Base-by-base conservation (phyloP, 2,329 filamentous ascomycete genomes). In the Ophiocordyceps polyrhachis-furcata region DNA sequence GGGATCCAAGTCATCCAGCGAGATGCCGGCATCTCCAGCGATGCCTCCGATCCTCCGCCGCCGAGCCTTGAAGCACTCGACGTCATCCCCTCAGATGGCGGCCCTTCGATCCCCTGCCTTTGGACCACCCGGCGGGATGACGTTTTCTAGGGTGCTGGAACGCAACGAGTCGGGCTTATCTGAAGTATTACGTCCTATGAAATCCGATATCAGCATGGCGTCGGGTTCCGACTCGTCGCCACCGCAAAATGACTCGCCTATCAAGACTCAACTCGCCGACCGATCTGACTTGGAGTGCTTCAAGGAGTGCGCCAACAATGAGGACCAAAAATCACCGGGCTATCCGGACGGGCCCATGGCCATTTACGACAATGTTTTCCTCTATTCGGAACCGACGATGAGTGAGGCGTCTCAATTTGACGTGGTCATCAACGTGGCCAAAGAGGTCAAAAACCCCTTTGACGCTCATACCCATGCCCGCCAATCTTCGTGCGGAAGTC, bases 281-380 rank as follows among this genome's bases (percentile, higher is more conserved):
- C 66, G 74, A 45, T 66, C 67, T 9, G 69, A 62, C 14, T 51
- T 52, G 41, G 76, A 81, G 53, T 70, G 74, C 5, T 76, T 70
- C 51, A 76, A 68, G 43, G 77, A 82, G 48, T 74, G 74, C n/a
- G 75, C 79, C 53, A 80, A 81, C 51, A 81, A 82, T 53, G 81
- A 85, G 57, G 81, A 86, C 52, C 76, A 83, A 47, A 88, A 88
- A 62, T 82, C 82, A 0, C 83, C 83, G 15, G 82, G 82, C 1
- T 93, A 93, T 56, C 84, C 84, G 0, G 74, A 86, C 51, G 84
- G 84, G 0, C 85, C 84, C 1, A 81, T 89, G 45, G 79, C 82
- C 52, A 88, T 93, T 43, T 88, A 89, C 51, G 78, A 77, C 45
- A 74, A 80, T 41, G 77, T 93, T 8, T 87, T 79, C 55, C 69